phyloP scores from a whole-genome alignment of 1,139 yeast species.

The Blastobotrys illinoisensis region DNA sequence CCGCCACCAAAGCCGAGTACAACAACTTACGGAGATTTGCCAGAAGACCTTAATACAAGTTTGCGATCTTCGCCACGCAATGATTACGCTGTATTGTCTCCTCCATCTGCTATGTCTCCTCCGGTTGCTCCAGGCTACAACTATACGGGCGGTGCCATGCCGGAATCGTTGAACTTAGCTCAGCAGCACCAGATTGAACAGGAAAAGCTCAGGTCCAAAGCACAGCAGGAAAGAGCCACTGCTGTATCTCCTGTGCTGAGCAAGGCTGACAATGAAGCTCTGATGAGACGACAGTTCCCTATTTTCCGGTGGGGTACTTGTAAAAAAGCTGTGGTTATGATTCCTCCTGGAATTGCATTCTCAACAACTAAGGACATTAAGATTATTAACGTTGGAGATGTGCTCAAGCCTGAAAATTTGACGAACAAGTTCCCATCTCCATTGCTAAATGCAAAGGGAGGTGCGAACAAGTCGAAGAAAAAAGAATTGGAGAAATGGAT shows the following conservation, averaged over 20 bases:
- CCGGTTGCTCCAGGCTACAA: conserved; percentile 1
- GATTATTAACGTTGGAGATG: conserved; percentile 24
- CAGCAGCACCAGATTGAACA: conserved; percentile 3
- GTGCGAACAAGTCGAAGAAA: conserved; percentile 45
- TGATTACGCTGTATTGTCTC: neutral
- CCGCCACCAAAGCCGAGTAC: conserved; percentile 2
- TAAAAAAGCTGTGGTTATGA: conserved; percentile 40
- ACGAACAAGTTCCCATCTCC: conserved; percentile 57
- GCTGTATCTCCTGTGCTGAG: conserved; percentile 4
- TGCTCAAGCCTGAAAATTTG: conserved; percentile 30
- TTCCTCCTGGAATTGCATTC: conserved; percentile 38
- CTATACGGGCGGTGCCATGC: conserved; percentile 2
- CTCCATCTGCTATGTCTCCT: conserved; percentile 3
- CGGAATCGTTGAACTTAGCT: conserved; percentile 9
- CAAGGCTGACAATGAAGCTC: conserved; percentile 30
- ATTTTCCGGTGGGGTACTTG: conserved; percentile 65
- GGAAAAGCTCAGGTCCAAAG: neutral
- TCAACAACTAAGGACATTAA: conserved; percentile 28
- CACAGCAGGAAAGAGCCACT: neutral
- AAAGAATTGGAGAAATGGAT: conserved; percentile 66
- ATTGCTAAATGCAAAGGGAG: conserved; percentile 34
- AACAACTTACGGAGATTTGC: conserved; percentile 9
- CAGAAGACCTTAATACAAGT: conserved; percentile 4
- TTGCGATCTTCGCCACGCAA: neutral
- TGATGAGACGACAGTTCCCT: conserved; percentile 60